Conservation (phyloP, 768 basidiomycete species). For the Glaciozyma antarctica region DNA sequence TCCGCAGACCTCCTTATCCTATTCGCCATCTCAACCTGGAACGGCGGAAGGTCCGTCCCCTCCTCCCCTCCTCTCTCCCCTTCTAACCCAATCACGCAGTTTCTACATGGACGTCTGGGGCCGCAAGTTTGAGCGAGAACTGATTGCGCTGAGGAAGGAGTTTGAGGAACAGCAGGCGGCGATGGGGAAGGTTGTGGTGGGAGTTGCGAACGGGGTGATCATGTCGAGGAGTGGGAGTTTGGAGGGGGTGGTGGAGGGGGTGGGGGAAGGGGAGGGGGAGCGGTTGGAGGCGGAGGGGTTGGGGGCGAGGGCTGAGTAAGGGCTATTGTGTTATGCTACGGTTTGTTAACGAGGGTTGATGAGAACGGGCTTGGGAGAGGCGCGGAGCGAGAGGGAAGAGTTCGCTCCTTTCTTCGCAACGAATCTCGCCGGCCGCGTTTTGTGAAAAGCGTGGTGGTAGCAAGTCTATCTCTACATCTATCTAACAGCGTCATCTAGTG, state of each 20-base stretch:
- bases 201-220: background rate
- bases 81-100: background rate
- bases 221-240: background rate
- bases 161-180: slow-evolving; percentile 28
- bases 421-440: too few relatives aligned
- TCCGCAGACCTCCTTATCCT: slow-evolving; percentile 51
- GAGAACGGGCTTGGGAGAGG: too few relatives aligned
- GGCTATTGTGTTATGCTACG: too few relatives aligned
- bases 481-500: background rate
- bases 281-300: too few relatives aligned
- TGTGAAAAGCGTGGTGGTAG: too few relatives aligned
- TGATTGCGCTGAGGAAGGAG: slow-evolving; percentile 28
- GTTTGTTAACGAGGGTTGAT: too few relatives aligned
- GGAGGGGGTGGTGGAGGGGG: background rate
- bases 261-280: too few relatives aligned
- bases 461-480: too few relatives aligned
- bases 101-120: slow-evolving; percentile 29
- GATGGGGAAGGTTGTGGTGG: slow-evolving; percentile 11
- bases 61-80: background rate
- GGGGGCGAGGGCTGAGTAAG: too few relatives aligned
- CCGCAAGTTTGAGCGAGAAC: slow-evolving; percentile 26
- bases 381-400: too few relatives aligned
- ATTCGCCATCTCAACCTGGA: slow-evolving; percentile 85
- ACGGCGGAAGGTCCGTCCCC: slow-evolving; percentile 50
- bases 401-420: too few relatives aligned